phyloP scores from a whole-genome alignment of 2,329 filamentous ascomycete species.

The Sphaerulina vaccinii region DNA sequence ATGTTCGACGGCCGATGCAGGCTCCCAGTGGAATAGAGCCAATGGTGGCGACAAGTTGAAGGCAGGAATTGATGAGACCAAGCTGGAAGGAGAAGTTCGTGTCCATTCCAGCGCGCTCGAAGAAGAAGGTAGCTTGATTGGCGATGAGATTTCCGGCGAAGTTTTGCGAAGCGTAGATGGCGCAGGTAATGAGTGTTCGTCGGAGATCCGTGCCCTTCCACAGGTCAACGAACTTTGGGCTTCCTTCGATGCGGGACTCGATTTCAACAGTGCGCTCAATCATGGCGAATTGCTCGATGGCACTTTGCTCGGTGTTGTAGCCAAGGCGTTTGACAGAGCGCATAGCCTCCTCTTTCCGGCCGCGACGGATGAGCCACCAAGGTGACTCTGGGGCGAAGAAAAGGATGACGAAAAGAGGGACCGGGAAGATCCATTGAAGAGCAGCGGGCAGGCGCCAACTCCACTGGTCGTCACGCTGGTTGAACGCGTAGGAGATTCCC shows the following conservation, averaged over 20 bases:
- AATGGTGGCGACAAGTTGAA: conserved; percentile 25
- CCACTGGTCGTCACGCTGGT: conserved; percentile 41
- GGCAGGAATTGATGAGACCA: conserved; percentile 31
- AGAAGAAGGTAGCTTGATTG: conserved; percentile 53
- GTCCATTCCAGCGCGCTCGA: conserved; percentile 42
- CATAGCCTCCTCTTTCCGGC: conserved; percentile 38
- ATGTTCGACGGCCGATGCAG: conserved; percentile 40
- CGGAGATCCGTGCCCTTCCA: conserved; percentile 53
- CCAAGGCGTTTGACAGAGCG: conserved; percentile 34
- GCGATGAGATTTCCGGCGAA: conserved; percentile 59
- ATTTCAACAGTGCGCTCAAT: conserved; percentile 49
- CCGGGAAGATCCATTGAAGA: conserved; percentile 55
- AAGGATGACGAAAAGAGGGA: conserved; percentile 27
- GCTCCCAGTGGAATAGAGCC: conserved; percentile 35
- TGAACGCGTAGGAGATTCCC: conserved; percentile 49
- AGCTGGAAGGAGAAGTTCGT: conserved; percentile 39
- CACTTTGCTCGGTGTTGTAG: conserved; percentile 19
- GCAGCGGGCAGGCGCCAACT: conserved; percentile 48
- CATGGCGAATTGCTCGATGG: conserved; percentile 36
- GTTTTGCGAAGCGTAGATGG: conserved; percentile 53
- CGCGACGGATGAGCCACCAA: conserved; percentile 43
- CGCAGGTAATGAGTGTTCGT: conserved; percentile 42
- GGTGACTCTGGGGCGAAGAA: conserved; percentile 38
- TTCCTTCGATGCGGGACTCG: conserved; percentile 52
- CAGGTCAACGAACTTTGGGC: conserved; percentile 49